These are phyloP conservation scores for Monosporascus sp. DNA, from an alignment of 2,329 filamentous ascomycete species.

Conservation along the genomic window DNA sequence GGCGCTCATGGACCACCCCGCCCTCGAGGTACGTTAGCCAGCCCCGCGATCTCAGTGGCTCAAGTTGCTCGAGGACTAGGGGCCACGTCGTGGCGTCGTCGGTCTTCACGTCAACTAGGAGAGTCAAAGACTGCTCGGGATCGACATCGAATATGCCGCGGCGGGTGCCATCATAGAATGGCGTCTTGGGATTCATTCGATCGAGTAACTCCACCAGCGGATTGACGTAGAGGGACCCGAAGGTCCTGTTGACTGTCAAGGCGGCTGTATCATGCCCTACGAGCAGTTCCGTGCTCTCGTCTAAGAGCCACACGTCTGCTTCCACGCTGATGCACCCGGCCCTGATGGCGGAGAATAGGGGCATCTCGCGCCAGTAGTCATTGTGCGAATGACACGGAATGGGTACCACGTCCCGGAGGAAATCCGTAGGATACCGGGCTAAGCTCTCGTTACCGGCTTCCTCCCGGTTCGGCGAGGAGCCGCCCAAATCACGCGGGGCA, in stretches of 20 bases:
- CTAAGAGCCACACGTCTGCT: slow-evolving; percentile 62
- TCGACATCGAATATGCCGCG: slow-evolving; percentile 53
- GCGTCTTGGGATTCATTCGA: slow-evolving; percentile 42
- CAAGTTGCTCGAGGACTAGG: slow-evolving; percentile 47
- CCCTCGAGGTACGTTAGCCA: slow-evolving; percentile 52
- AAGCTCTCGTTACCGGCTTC: slow-evolving; percentile 28
- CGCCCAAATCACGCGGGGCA: too few relatives aligned
- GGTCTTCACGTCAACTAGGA: slow-evolving; percentile 68
- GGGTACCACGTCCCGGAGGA: slow-evolving; percentile 48
- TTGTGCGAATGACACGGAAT: slow-evolving; percentile 63
- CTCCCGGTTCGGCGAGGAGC: slow-evolving; percentile 8
- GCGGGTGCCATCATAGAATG: slow-evolving; percentile 37
- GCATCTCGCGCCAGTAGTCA: slow-evolving; percentile 61
- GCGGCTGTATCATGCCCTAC: slow-evolving; percentile 57
- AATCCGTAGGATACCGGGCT: slow-evolving; percentile 43
- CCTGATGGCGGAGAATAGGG: slow-evolving; percentile 56
- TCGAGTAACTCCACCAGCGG: slow-evolving; percentile 56
- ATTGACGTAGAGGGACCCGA: slow-evolving; percentile 58
- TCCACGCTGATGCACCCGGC: slow-evolving; percentile 60
- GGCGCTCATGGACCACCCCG: slow-evolving; percentile 43
- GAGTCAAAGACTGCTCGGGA: slow-evolving; percentile 48
- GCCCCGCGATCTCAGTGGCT: slow-evolving; percentile 51
- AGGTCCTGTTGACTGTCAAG: slow-evolving; percentile 50
- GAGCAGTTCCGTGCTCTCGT: slow-evolving; percentile 42
- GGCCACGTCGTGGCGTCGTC: slow-evolving; percentile 45